Base-by-base conservation (phyloP, 305 asterid species). In the Euphrasia arctica region DNA sequence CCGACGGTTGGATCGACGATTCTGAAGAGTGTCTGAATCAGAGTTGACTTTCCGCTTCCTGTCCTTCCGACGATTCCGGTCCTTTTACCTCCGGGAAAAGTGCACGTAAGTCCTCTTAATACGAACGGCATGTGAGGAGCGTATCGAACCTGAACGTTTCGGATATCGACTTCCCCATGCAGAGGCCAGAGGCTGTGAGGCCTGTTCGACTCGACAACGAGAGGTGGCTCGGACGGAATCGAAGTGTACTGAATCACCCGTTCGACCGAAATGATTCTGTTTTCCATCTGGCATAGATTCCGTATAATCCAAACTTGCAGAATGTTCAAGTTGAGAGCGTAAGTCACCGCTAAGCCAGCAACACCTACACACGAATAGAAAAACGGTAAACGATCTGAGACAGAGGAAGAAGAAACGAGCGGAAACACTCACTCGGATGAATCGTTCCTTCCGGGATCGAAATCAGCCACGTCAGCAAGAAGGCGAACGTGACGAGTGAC, bases 1-100 rank as follows among this genome's bases (percentile, higher is more conserved):
- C 98, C 98, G 39, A 63, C 73, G 12, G 85, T 70, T 28, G 98
- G 97, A 36, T 91, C 98, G 58, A 91, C 82, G 50, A 91, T 81
- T 59, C 98, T 82, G 74, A 91, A 91, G 63, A 91, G 87, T 25
- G 96, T 82, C 78, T 89, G 96, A 60, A 86, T 83, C 14, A 91
- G 88, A 29, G 98, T 91, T 0, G 98, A 81, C 79, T 91, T 91
- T 9, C 96, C 98, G 71, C 98, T 84, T 69, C 98, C 98, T 0
- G 96, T 91, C 73, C 98, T 83, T 52, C 98, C 98, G 2, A 91
- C 96, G 18, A 91, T 82, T 32, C 98, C 98, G 7, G 90, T 83
- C 77, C 74, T 86, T 72, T 83, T 83, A 41, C 90, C 91, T 55
- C 94, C 98, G 11, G 65, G 69, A 74, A 88, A 83, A 12, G 88